Conservation (phyloP, 129 eudicot genomes). For the Flaveria sonorensis region DNA sequence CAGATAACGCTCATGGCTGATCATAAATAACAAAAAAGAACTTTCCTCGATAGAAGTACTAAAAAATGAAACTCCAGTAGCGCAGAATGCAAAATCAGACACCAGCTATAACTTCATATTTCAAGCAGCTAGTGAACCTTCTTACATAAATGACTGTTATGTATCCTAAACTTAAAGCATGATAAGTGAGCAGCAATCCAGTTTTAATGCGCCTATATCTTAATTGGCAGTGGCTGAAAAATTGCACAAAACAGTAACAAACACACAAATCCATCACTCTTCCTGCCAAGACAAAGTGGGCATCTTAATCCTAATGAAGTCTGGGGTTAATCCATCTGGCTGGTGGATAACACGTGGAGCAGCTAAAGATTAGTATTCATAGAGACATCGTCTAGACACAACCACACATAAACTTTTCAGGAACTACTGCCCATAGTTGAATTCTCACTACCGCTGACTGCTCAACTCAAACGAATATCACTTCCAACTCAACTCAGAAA, state of each 20-base stretch:
- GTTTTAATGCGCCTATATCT: constrained; percentile 12
- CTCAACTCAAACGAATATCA: constrained; percentile 10
- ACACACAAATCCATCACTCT: constrained; percentile 21
- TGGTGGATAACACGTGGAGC: background rate
- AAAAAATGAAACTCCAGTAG: background rate
- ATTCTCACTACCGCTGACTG: background rate
- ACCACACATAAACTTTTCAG: constrained; percentile 9
- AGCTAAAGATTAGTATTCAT: constrained; percentile 16
- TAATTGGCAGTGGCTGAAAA: background rate
- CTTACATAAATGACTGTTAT: constrained; percentile 14
- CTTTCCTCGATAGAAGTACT: background rate
- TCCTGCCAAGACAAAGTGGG: constrained; percentile 15
- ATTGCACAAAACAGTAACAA: constrained; percentile 19
- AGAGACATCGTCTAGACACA: constrained; percentile 7
- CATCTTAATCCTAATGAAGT: constrained; percentile 21
- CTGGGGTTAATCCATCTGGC: constrained; percentile 9
- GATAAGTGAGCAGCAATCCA: constrained; percentile 16
- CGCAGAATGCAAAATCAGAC: constrained; percentile 4
- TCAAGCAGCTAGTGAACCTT: constrained; percentile 13
- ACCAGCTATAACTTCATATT: constrained; percentile 13
- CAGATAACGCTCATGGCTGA: constrained; percentile 15
- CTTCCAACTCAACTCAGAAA: constrained; percentile 16
- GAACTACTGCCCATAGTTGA: constrained; percentile 29
- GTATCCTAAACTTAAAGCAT: constrained; percentile 18
- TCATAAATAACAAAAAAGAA: constrained; percentile 16